A percentile compares a stretch with the other conserved stretches of the same genome.
These are phyloP conservation scores for Chytridiales sp. DNA, from an alignment of 371 early-diverging fungal species.

Conservation along the genomic window DNA sequence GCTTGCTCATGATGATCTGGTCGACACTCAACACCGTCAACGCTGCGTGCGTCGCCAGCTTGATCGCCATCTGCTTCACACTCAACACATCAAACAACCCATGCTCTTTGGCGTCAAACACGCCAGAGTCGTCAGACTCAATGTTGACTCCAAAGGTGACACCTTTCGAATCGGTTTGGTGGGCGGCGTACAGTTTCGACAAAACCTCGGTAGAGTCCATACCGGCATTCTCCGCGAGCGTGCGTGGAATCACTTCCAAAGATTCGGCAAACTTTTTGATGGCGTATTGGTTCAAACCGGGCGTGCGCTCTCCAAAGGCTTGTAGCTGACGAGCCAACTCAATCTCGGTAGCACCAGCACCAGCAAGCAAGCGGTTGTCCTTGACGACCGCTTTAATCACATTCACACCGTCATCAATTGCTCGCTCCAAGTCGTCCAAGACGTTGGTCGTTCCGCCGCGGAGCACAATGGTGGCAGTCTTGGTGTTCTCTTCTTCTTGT, in stretches of 20 bases:
- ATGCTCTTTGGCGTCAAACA: conserved; percentile 76
- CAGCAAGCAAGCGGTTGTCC: conserved; percentile 85
- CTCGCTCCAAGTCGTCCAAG: conserved; percentile 97
- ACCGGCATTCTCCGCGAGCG: conserved; percentile 95
- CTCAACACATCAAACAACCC: conserved; percentile 77
- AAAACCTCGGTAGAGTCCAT: conserved; percentile 92
- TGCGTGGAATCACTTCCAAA: conserved; percentile 93
- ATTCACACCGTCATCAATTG: conserved; percentile 98
- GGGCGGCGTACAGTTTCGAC: conserved; percentile 92
- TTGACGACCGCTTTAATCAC: conserved; percentile 91
- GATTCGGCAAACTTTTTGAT: conserved; percentile 96
- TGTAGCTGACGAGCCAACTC: conserved; percentile 69
- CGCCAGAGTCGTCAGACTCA: conserved; percentile 72
- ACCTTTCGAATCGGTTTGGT: conserved; percentile 68
- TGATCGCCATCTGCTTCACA: conserved; percentile 84
- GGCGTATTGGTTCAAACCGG: conserved; percentile 94
- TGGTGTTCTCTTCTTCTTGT: conserved; percentile 77
- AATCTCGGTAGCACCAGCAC: conserved; percentile 96
- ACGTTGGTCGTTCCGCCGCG: conserved; percentile 97
- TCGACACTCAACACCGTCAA: conserved; percentile 93
- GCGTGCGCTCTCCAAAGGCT: conserved; percentile 58
- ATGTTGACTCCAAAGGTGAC: conserved; percentile 73
- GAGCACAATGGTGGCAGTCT: conserved; percentile 93
- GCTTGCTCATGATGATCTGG: conserved; percentile 98
- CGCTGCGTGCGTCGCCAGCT: conserved; percentile 91